phyloP scores from a whole-genome alignment of 2,329 filamentous ascomycete genomes.

The Epichloe scottii region DNA sequence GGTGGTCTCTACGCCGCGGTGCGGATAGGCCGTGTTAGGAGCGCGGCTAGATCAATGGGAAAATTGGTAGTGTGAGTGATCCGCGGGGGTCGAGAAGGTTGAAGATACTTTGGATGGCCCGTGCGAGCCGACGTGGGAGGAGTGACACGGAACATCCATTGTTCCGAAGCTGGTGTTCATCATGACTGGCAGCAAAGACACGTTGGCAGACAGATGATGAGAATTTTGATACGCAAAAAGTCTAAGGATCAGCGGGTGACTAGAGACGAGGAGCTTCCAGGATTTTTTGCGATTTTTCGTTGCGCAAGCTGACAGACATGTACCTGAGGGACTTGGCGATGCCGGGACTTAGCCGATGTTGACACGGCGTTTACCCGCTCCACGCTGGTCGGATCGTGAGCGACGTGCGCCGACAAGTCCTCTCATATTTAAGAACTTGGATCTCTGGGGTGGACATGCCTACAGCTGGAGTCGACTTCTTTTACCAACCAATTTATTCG shows the following conservation, averaged over 20 bases:
- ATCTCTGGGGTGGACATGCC: too few species aligned
- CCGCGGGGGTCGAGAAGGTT: slow-evolving; percentile 10
- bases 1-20: slow-evolving; percentile 4
- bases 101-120: slow-evolving; percentile 13
- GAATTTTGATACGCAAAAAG: not conserved
- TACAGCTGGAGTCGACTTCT: too few species aligned
- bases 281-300: not conserved
- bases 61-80: slow-evolving; percentile 31
- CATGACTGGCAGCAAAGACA: not conserved
- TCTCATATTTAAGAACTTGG: too few species aligned
- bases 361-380: slow-evolving; percentile 17
- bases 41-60: slow-evolving; percentile 19
- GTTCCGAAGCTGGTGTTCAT: slow-evolving; percentile 1
- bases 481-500: too few species aligned
- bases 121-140: slow-evolving; percentile 12
- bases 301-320: not conserved
- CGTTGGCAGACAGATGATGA: not conserved
- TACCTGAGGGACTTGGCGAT: slow-evolving; percentile 6
- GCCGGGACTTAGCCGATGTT: slow-evolving; percentile 17
- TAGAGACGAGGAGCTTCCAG: not conserved
- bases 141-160: slow-evolving; percentile 5
- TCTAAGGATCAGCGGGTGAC: not conserved
- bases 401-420: too few species aligned
- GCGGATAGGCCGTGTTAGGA: slow-evolving; percentile 24
- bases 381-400: too few species aligned